Base-by-base conservation (phyloP, 345 rosid species). In the Pistacia integerrima region DNA sequence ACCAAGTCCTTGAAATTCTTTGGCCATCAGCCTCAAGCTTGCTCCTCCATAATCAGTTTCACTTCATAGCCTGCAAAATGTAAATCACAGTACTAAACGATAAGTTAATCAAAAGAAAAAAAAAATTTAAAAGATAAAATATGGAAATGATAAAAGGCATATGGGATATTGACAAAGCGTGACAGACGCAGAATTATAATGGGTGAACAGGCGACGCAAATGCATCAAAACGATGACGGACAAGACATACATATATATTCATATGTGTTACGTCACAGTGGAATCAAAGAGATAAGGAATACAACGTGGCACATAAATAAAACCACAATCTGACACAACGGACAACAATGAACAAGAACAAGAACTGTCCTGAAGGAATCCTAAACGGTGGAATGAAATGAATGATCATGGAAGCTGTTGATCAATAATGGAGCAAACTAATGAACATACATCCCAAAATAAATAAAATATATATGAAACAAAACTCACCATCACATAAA, bases 401-500 rank as follows among this genome's bases (percentile, higher is more conserved):
- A 48, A 59, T 38, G 62, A 58, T 59, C 17, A 7, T 68, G 67
- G 73, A 38, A 46, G 78, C 66, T 68, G 35, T 56, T 35, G 38
- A 11, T 44, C 28, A 46, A n/a, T 16, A 46, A 46, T 38, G 51
- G 60, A 41, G 46, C 8, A 41, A 58, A 72, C 49, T 8, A 65
- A 64, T 60, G 70, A 71, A 59, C 60, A n/a, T 20, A 74, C 57
- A 48, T 38, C 41, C n/a, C 8, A 13, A 18, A 57, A 11, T 9
- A 18, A 69, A 3, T 33, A 66, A 13, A 7, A 28, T 0, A 22
- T 22, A 30, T 36, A 64, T 68, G 41, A 12, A 30, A 41, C 8
- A 25, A 25, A 72, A 80, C 88, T 82, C 90, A 85, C 89, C 90
- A 77, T 80, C 78, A 83, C 33, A 81, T 35, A 33, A 64, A 58